Evolutionary conservation across 2,329 filamentous ascomycete species (phyloP), one percentile per base, ranked within the genome.

Genomic region (Septoria linicola): DNA sequence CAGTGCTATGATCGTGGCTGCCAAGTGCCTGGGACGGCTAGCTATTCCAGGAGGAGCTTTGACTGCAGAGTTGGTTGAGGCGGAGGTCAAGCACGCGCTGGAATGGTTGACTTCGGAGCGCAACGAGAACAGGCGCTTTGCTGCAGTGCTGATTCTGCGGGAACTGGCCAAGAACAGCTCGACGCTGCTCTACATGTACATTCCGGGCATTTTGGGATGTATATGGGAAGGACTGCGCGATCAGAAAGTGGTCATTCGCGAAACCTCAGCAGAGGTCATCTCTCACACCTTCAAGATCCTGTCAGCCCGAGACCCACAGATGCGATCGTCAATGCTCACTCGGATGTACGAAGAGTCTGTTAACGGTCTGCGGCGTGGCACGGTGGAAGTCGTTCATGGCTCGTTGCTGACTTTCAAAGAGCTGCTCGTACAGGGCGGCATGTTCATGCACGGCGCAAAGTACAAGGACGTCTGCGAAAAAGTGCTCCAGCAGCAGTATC

Each of bases 71-170:
- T 77, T 99, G 48, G 93, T 99, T 51, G 93, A 99, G 67, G 92
- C 90, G 48, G 92, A 99, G 72, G 91, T 97, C 55, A 95, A 96
- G 70, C 93, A 90, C 14, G 91, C 95, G 1, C 78, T 99, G 47
- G 93, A 99, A 73, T 97, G 91, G 88, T 81, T 99, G 51, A 92
- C 97, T 68, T 91, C 91, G 41, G 95, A 97, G 68, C 83, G 92
- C 59, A 85, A 95, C 62, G 93, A 99, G 73, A 92, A 92, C 67
- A 82, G 92, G 62, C 83, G 93, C 62, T 96, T 97, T 68, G 92
- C 91, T 52, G 91, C 93, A 14, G 92, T 96, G 6, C 80, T 99
- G 19, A 85, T 96, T 25, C 80, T 99, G 48, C 83, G 91, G 52
- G 93, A 99, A 69, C 79, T 99, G 52, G 90, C 91, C 5, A 84